A percentile compares a stretch with the other conserved stretches of the same genome.
phyloP scores from a whole-genome alignment of 768 basidiomycete genomes.

The Pisolithus tinctorius region DNA sequence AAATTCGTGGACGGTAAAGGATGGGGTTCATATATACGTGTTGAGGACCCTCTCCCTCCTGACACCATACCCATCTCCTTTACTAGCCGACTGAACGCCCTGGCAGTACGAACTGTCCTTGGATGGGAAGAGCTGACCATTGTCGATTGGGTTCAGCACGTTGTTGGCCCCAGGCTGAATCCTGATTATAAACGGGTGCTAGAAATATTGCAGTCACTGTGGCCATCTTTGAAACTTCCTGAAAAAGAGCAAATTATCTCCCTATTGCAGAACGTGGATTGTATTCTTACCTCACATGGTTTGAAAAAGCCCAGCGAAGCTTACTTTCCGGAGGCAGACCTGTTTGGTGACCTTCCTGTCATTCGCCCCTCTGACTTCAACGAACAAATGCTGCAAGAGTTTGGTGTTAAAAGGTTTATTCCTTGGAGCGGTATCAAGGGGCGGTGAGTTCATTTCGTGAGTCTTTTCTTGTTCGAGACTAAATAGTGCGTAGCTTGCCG shows the following conservation, averaged over 20 bases:
- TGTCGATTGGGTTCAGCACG: constrained; percentile 70
- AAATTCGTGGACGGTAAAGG: constrained; percentile 60
- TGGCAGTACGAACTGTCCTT: constrained; percentile 30
- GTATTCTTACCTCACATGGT: constrained; percentile 71
- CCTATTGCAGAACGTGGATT: constrained; percentile 44
- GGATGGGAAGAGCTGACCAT: constrained; percentile 20
- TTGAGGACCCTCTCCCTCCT: constrained; percentile 68
- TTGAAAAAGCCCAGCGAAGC: constrained; percentile 60
- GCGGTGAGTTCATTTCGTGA: not conserved
- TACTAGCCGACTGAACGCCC: constrained; percentile 47
- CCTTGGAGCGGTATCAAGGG: constrained; percentile 65
- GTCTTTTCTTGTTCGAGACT: not conserved
- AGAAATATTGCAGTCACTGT: constrained; percentile 35
- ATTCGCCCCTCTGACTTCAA: constrained; percentile 42
- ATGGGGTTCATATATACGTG: constrained; percentile 48
- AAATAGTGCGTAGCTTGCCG: not conserved
- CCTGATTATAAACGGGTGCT: constrained; percentile 64
- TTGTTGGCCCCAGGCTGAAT: constrained; percentile 42
- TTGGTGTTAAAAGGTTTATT: constrained; percentile 78
- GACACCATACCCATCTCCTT: constrained; percentile 64
- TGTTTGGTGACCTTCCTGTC: constrained; percentile 84
- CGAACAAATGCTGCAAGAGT: constrained; percentile 39
- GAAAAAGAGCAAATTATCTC: constrained; percentile 43
- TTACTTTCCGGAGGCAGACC: constrained; percentile 80
- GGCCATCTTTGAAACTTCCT: constrained; percentile 52